Evolutionary conservation across 495 filamentous ascomycete genomes (phyloP).

Genomic region (Daldinia loculata): DNA sequence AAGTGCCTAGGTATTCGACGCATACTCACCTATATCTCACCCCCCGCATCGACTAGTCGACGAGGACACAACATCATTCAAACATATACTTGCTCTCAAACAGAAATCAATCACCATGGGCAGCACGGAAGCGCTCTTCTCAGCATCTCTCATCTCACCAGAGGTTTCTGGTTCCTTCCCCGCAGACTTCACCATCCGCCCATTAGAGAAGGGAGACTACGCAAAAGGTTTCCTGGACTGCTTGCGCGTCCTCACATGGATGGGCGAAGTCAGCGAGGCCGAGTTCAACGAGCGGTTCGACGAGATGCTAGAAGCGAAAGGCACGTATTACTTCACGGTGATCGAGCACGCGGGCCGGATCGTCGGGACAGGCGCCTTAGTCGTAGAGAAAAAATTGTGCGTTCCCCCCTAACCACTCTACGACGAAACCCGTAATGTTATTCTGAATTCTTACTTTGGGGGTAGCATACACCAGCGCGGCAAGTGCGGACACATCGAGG

Average conservation of each 20-base stretch:
- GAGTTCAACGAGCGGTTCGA: constrained; percentile 78
- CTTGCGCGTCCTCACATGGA: constrained; percentile 80
- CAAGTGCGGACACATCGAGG: constrained; percentile 84
- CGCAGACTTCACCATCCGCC: constrained; percentile 75
- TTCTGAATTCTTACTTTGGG: constrained; percentile 8
- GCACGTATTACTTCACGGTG: constrained; percentile 80
- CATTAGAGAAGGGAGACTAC: constrained; percentile 76
- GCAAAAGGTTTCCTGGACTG: constrained; percentile 77
- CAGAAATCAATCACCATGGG: constrained; percentile 15
- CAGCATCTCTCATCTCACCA: constrained; percentile 71
- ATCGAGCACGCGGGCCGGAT: constrained; percentile 71
- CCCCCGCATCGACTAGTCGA: neutral
- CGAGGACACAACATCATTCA: neutral
- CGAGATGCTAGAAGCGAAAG: constrained; percentile 73
- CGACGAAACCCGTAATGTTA: neutral
- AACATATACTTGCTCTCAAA: neutral
- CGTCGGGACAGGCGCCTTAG: constrained; percentile 80
- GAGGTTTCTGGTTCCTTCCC: constrained; percentile 70
- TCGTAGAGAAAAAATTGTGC: constrained; percentile 78
- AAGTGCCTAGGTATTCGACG: no score
- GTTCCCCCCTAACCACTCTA: constrained; percentile 26
- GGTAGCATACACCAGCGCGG: constrained; percentile 68
- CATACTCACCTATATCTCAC: neutral
- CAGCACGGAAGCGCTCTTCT: constrained; percentile 65
- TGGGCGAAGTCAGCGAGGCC: constrained; percentile 76